Evolutionary conservation across 1,139 yeast species (phyloP).

Genomic region (Taphrina communis): DNA sequence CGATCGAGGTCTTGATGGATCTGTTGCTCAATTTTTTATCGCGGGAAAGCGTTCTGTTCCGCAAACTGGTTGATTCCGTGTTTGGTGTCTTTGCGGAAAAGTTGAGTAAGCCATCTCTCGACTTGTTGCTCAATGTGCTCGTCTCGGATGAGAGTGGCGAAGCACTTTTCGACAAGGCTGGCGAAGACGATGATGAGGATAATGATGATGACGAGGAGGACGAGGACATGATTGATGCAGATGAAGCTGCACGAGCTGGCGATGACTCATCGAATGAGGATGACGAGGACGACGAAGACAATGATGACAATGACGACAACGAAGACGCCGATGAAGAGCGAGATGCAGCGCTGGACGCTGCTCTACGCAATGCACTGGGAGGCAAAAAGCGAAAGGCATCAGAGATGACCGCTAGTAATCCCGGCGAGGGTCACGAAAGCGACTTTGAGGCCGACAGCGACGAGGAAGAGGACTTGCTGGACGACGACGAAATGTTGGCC

Average conservation of each 20-base stretch:
- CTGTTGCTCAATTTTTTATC: conserved; percentile 76
- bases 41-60: conserved; percentile 71
- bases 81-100: conserved; percentile 57
- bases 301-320: conserved; percentile 32
- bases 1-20: conserved; percentile 64
- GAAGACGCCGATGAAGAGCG: conserved; percentile 53
- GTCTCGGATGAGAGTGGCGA: conserved; percentile 72
- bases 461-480: conserved; percentile 77
- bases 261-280: conserved; percentile 7
- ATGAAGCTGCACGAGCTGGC: conserved; percentile 17
- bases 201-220: conserved; percentile 46
- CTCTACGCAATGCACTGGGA: conserved; percentile 79
- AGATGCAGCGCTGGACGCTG: conserved; percentile 71
- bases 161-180: conserved; percentile 47
- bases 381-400: conserved; percentile 40
- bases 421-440: conserved; percentile 48
- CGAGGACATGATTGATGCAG: conserved; percentile 51
- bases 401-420: not conserved
- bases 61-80: conserved; percentile 71
- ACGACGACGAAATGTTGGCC: conserved; percentile 97
- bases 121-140: conserved; percentile 69
- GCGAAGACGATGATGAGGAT: conserved; percentile 49
- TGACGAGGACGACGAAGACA: conserved; percentile 24
- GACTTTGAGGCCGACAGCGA: conserved; percentile 52
- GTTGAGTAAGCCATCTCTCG: conserved; percentile 60